phyloP scores from a whole-genome alignment of 1,139 yeast genomes.

The Geotrichum aggregatum region DNA sequence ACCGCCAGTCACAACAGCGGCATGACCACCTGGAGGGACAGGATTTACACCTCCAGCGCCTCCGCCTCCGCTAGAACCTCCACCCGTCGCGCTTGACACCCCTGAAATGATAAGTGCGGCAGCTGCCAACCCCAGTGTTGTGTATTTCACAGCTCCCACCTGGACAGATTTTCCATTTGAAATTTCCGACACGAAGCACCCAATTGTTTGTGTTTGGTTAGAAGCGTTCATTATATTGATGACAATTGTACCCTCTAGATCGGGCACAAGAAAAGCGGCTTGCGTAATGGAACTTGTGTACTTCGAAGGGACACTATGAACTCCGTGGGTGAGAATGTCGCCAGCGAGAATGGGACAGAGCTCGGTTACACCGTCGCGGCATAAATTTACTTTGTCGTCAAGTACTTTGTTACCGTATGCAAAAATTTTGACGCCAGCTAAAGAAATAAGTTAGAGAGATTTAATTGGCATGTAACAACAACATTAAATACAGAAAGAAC shows the following conservation, averaged over 20 bases:
- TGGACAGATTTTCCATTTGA: constrained; percentile 35
- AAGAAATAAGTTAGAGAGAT: not conserved
- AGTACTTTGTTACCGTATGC: constrained; percentile 34
- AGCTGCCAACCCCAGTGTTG: constrained; percentile 34
- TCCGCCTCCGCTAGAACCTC: constrained; percentile 23
- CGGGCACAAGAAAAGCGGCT: constrained; percentile 35
- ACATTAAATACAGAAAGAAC: constrained; percentile 4
- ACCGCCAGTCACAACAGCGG: constrained; percentile 16
- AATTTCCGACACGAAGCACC: constrained; percentile 34
- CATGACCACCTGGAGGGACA: constrained; percentile 12
- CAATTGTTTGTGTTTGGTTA: constrained; percentile 27
- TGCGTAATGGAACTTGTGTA: constrained; percentile 30
- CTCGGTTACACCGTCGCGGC: constrained; percentile 30
- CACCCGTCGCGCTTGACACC: constrained; percentile 23
- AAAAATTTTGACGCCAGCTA: constrained; percentile 27
- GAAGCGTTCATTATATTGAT: constrained; percentile 28
- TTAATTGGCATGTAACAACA: too few species aligned
- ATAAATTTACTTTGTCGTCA: constrained; percentile 31
- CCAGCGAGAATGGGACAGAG: constrained; percentile 36
- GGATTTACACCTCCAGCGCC: constrained; percentile 21
- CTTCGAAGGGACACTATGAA: constrained; percentile 31
- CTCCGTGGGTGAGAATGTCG: constrained; percentile 28
- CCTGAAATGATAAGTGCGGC: constrained; percentile 30
- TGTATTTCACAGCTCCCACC: constrained; percentile 28
- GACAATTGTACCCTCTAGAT: constrained; percentile 34